Evolutionary conservation across 2,329 filamentous ascomycete genomes (phyloP).

Genomic region (Pochonia chlamydosporia): DNA sequence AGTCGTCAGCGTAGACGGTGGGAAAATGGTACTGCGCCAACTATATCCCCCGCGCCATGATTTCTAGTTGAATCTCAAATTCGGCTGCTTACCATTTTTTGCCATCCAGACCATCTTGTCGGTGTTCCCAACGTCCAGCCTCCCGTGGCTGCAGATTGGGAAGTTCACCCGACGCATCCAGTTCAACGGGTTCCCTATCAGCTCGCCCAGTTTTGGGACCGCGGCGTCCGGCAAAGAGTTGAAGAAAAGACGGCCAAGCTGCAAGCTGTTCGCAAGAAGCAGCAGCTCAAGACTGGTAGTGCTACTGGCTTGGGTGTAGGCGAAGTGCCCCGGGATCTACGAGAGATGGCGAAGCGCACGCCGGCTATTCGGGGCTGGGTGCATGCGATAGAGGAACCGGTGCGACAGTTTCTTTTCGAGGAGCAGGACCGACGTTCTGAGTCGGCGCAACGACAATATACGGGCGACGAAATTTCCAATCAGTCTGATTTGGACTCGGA

Average conservation of each 20-base stretch:
- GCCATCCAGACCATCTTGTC: constrained; percentile 68
- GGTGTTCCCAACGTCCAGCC: constrained; percentile 82
- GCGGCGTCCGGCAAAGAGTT: constrained; percentile 41
- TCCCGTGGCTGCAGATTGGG: constrained; percentile 77
- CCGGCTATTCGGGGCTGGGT: constrained; percentile 75
- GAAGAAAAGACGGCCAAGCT: constrained; percentile 38
- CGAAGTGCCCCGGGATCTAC: constrained; percentile 72
- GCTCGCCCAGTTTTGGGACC: constrained; percentile 79
- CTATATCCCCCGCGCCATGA: background rate
- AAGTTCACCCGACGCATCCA: constrained; percentile 73
- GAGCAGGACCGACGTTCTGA: constrained; percentile 16
- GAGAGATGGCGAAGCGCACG: constrained; percentile 72
- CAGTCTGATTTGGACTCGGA: constrained; percentile 35
- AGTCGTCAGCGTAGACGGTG: constrained; percentile 79
- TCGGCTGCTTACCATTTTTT: constrained; percentile 2
- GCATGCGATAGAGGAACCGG: constrained; percentile 77
- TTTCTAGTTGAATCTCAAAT: too few species aligned
- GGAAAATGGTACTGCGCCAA: constrained; percentile 70
- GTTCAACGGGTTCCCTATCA: constrained; percentile 80
- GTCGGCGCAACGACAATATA: constrained; percentile 19
- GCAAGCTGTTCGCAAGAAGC: constrained; percentile 39
- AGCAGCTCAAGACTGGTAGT: constrained; percentile 35
- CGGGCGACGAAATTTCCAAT: background rate
- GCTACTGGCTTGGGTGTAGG: constrained; percentile 41
- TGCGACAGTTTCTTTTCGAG: constrained; percentile 67